A percentile compares a stretch with the other conserved stretches of the same genome.
phyloP scores from a whole-genome alignment of 768 basidiomycete genomes.

The Auricularia heimuer region DNA sequence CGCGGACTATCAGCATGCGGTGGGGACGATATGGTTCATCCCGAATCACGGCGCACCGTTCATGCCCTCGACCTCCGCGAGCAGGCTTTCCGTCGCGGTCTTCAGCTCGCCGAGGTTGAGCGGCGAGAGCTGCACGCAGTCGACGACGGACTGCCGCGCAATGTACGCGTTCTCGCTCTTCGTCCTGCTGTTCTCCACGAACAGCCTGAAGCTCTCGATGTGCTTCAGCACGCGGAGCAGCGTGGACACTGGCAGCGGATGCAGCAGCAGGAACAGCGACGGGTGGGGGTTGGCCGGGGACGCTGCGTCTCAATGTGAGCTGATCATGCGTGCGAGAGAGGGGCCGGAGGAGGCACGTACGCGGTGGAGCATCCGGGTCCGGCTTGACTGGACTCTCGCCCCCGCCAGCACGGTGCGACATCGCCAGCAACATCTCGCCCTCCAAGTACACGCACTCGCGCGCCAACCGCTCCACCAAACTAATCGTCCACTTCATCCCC shows the following conservation, averaged over 20 bases:
- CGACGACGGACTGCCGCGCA: not conserved
- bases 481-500: not conserved
- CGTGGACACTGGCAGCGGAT: not conserved
- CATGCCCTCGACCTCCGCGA: not conserved
- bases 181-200: not conserved
- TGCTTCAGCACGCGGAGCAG: not conserved
- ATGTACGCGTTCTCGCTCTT: not conserved
- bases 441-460: not conserved
- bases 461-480: not conserved
- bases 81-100: not conserved
- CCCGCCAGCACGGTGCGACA: not conserved
- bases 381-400: not conserved
- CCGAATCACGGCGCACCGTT: not conserved
- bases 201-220: not conserved
- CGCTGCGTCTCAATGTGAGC: not conserved
- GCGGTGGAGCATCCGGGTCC: not conserved
- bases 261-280: not conserved
- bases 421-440: not conserved
- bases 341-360: not conserved
- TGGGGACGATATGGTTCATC: too few relatives aligned
- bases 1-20: not conserved
- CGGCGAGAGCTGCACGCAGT: not conserved
- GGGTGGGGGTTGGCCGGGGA: not conserved
- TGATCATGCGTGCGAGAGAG: not conserved
- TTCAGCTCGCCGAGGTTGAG: not conserved